Evolutionary conservation across 2,329 filamentous ascomycete species (phyloP), one percentile per base, ranked within the genome.

Genomic region (Aspergillus fumigatiaffinis): DNA sequence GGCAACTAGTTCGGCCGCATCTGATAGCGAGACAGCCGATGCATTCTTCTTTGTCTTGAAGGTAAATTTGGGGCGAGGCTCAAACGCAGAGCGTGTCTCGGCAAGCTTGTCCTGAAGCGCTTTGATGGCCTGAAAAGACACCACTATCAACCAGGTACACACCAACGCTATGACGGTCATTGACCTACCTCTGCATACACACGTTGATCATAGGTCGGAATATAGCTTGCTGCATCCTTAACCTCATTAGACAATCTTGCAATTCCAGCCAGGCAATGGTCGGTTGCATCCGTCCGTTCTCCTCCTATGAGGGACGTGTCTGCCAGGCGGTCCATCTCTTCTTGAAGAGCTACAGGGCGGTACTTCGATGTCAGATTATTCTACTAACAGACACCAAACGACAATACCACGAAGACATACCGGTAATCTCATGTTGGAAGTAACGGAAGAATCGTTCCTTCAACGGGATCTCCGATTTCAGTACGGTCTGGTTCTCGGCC

Each of bases 121-220:
- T 79, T 94, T 96, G 74, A 97, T 86, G 23, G 89, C 84, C 85
- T 91, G 66, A 47, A 21, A 29, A 23, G 44, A 23, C 29, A 26
- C 51, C 9, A 47, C 49, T n/a, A 54, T 74, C 57, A 74, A 62
- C 48, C 44, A 5, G 52, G 5, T 2, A 32, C 32, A 29, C 20
- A 26, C 35, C n/a, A 21, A n/a, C 29, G 14, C 20, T 46, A 50
- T 12, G 32, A 52, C 12, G 38, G 9, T 52, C 44, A 42, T 48
- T 17, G 23, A 60, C 66, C 54, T 75, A 92, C 90, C 77, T 92
- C 87, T 47, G 87, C 84, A 70, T 96, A 97, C 25, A 89, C 88
- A 65, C 90, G 86, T 72, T 94, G 91, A 68, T 97, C 94, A 71
- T 97, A 95, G 7, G 91, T 86, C 2, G 94, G 92, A 17, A 96